Evolutionary conservation across 176 grass and related monocot genomes (phyloP).

Genomic region (Oryza brachyantha): DNA sequence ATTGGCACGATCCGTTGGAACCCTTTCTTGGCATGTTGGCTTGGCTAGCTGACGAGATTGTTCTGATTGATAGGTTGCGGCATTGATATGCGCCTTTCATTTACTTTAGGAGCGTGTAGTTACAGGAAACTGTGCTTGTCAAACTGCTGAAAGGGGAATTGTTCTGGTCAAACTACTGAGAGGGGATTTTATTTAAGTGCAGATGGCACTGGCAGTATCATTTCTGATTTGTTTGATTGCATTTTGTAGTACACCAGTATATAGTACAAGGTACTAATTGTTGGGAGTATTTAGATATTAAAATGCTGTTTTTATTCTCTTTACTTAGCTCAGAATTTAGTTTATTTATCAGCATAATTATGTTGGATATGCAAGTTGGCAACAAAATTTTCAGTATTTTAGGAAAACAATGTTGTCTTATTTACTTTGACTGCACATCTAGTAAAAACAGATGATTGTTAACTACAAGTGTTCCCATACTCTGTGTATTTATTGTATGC

Average conservation of each 20-base stretch:
- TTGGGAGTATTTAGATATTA: neutral
- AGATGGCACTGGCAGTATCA: neutral
- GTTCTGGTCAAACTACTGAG: neutral
- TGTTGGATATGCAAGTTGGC: neutral
- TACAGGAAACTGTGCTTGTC: too few relatives aligned
- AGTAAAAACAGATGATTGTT: neutral
- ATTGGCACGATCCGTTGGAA: neutral
- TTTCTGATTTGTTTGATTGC: neutral
- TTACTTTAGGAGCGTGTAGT: neutral
- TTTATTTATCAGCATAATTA: neutral
- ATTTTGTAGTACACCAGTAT: neutral
- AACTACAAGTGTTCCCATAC: neutral
- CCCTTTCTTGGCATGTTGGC: too few relatives aligned
- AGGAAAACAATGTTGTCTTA: neutral
- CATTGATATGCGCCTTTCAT: neutral
- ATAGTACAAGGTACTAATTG: neutral
- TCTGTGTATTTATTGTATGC: neutral
- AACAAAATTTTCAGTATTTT: neutral
- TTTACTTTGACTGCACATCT: neutral
- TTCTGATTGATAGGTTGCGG: neutral
- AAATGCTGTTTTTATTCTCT: neutral
- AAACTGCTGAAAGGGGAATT: neutral
- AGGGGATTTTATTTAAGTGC: neutral
- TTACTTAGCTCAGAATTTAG: neutral
- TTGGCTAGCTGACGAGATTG: slow-evolving; percentile 22